phyloP scores from a whole-genome alignment of 192 early-diverging fungal genomes.

The Coemansia guatemalensis region DNA sequence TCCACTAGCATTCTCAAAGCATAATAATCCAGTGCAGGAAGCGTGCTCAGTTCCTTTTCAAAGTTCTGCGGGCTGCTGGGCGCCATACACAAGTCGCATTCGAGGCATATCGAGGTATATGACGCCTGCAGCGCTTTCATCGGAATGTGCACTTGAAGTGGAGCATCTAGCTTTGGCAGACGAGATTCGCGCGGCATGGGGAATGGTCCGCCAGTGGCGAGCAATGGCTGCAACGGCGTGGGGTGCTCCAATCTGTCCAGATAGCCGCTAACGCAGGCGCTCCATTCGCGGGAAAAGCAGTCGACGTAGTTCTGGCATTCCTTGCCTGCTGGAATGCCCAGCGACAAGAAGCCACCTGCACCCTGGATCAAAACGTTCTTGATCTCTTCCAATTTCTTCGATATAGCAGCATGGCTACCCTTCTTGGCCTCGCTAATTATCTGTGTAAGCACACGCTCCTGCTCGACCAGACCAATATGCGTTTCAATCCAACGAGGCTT shows the following conservation, averaged over 20 bases:
- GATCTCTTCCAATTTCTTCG: constrained; percentile 15
- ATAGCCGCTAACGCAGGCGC: constrained; percentile 11
- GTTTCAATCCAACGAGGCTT: constrained; percentile 56
- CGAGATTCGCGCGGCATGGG: constrained; percentile 45
- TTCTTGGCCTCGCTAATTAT: constrained; percentile 31
- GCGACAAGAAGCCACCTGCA: constrained; percentile 19
- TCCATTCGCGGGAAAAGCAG: constrained; percentile 29
- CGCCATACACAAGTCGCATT: constrained; percentile 32
- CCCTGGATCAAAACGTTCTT: constrained; percentile 8
- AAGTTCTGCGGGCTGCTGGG: constrained; percentile 22
- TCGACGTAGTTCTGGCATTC: constrained; percentile 19
- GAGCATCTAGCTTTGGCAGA: constrained; percentile 37
- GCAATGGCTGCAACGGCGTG: neutral
- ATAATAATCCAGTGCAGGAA: constrained; percentile 53
- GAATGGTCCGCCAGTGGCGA: constrained; percentile 18
- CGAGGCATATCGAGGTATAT: constrained; percentile 37
- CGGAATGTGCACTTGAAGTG: constrained; percentile 52
- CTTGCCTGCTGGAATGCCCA: constrained; percentile 15
- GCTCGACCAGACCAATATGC: constrained; percentile 66
- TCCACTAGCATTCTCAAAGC: constrained; percentile 65
- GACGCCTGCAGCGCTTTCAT: constrained; percentile 54
- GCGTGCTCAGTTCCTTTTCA: constrained; percentile 37
- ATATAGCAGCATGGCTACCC: constrained; percentile 8
- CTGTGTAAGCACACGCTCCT: constrained; percentile 62
- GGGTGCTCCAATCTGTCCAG: neutral